Percentiles rank a stretch among this genome's conserved stretches.
Conservation (phyloP, 2,329 filamentous ascomycete species). For the Davidsoniella eucalypti region DNA sequence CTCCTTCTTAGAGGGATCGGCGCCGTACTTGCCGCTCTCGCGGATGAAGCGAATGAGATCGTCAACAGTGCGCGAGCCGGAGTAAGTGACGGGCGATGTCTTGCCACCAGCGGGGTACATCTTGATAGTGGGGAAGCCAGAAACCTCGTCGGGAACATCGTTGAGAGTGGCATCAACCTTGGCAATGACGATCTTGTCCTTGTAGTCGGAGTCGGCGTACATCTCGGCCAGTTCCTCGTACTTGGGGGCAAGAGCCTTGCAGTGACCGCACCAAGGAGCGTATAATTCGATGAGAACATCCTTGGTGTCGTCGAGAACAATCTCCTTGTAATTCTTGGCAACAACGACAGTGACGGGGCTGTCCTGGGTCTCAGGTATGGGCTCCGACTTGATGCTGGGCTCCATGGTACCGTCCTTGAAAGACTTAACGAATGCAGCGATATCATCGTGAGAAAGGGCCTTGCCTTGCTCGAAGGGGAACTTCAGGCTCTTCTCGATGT, state of each 20-base stretch:
- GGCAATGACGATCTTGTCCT: slow-evolving; percentile 76
- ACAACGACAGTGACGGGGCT: slow-evolving; percentile 77
- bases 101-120: slow-evolving; percentile 86
- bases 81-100: slow-evolving; percentile 70
- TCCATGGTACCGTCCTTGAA: slow-evolving; percentile 77
- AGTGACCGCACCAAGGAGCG: slow-evolving; percentile 98
- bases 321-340: slow-evolving; percentile 79
- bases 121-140: slow-evolving; percentile 99
- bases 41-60: slow-evolving; percentile 84
- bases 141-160: slow-evolving; percentile 91
- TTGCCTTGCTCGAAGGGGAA: slow-evolving; percentile 80
- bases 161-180: slow-evolving; percentile 96
- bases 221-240: slow-evolving; percentile 79
- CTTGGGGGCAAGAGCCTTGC: slow-evolving; percentile 92
- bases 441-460: slow-evolving; percentile 53
- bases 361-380: slow-evolving; percentile 84
- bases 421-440: slow-evolving; percentile 71
- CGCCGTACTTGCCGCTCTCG: slow-evolving; percentile 85
- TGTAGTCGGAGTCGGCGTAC: slow-evolving; percentile 64
- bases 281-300: slow-evolving; percentile 98
- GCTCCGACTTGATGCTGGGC: slow-evolving; percentile 96
- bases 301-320: slow-evolving; percentile 88
- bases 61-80: slow-evolving; percentile 73
- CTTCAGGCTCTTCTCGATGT: slow-evolving; percentile 89
- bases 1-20: slow-evolving; percentile 40